Evolutionary conservation across 495 filamentous ascomycete genomes (phyloP).

Genomic region (Massariosphaeria phaeospora): DNA sequence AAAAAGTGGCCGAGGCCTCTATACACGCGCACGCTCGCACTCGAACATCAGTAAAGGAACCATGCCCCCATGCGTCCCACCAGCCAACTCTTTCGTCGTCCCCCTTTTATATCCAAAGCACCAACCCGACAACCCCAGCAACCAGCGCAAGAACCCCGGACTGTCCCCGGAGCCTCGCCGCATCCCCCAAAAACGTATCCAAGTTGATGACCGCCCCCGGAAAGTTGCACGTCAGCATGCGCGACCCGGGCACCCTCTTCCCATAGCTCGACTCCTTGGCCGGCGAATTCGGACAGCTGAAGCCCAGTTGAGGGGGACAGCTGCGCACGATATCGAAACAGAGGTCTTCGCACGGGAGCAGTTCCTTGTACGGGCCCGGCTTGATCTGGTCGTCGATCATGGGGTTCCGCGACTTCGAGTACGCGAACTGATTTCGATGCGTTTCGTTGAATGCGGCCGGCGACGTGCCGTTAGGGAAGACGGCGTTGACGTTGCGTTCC

Average conservation of each 20-base stretch:
- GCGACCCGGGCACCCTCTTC: constrained; percentile 21
- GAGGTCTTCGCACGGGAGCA: constrained; percentile 77
- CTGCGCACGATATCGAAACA: constrained; percentile 78
- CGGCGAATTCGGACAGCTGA: constrained; percentile 62
- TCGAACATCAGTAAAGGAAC: no score
- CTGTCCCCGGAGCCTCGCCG: neutral
- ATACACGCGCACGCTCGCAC: no score
- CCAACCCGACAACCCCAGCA: neutral
- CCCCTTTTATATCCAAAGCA: constrained; percentile 9
- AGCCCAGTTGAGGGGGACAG: constrained; percentile 75
- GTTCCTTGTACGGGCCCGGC: constrained; percentile 90
- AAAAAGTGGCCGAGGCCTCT: no score
- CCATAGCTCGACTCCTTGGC: constrained; percentile 67
- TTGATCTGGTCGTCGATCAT: constrained; percentile 64
- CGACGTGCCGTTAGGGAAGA: constrained; percentile 60
- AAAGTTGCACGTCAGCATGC: constrained; percentile 52
- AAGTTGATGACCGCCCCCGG: constrained; percentile 53
- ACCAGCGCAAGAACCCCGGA: neutral
- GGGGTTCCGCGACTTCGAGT: constrained; percentile 50
- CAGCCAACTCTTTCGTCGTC: no score
- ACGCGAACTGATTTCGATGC: constrained; percentile 7
- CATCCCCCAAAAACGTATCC: constrained; percentile 30
- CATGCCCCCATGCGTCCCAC: no score
- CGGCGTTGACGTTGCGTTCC: constrained; percentile 60
- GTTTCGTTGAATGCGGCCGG: constrained; percentile 7